A percentile compares a stretch with the other conserved stretches of the same genome.
Conservation (phyloP, 176 grass and related monocot genomes). For the Juncus inflexus region DNA sequence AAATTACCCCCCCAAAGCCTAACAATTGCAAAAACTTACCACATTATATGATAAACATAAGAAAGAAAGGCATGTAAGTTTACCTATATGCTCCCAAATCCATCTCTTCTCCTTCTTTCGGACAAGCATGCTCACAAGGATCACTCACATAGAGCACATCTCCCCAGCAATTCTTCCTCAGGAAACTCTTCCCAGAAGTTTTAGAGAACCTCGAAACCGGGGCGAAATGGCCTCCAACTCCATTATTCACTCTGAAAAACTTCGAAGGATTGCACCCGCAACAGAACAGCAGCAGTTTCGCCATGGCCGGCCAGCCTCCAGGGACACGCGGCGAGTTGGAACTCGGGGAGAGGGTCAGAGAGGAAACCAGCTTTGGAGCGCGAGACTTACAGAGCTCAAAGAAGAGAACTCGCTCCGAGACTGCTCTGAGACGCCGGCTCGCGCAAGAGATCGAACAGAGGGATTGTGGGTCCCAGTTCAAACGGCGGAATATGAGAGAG, state of each 20-base stretch:
- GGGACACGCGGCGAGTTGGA: slow-evolving; percentile 11
- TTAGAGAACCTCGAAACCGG: slow-evolving; percentile 68
- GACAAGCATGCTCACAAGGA: slow-evolving; percentile 66
- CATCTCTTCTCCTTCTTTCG: slow-evolving; percentile 8
- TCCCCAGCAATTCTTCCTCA: slow-evolving; percentile 49
- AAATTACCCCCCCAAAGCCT: no score
- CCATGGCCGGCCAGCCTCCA: slow-evolving; percentile 79
- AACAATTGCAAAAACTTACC: no score
- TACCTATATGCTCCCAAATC: slow-evolving; percentile 40
- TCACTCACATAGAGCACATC: slow-evolving; percentile 75
- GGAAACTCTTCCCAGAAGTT: slow-evolving; percentile 77
- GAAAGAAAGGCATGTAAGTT: no score
- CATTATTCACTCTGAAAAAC: background rate
- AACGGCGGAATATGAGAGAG: slow-evolving; percentile 37
- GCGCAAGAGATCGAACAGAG: slow-evolving; percentile 42
- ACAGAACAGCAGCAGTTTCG: slow-evolving; percentile 75
- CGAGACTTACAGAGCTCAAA: slow-evolving; percentile 76
- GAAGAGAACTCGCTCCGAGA: slow-evolving; percentile 77
- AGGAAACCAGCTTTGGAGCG: slow-evolving; percentile 53
- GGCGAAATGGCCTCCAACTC: slow-evolving; percentile 43
- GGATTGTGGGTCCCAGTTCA: slow-evolving; percentile 49
- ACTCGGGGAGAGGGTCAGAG: slow-evolving; percentile 15
- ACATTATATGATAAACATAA: no score
- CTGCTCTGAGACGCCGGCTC: slow-evolving; percentile 59
- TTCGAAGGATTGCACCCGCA: slow-evolving; percentile 42